These are phyloP conservation scores for Herpotrichia juniperi DNA, from an alignment of 2,329 filamentous ascomycete genomes.

Conservation along the genomic window DNA sequence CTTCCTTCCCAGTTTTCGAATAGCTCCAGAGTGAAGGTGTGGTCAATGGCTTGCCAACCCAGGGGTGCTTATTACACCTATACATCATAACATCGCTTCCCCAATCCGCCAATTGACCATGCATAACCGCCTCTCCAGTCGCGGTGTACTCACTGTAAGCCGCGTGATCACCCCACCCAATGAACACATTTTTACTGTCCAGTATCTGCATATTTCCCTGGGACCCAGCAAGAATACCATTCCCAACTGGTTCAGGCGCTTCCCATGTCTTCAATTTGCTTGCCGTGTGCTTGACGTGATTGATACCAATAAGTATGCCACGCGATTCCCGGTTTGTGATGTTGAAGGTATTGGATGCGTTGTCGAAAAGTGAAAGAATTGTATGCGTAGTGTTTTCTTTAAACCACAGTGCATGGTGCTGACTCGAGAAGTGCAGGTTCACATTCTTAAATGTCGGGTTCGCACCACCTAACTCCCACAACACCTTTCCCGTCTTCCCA, in stretches of 20 bases:
- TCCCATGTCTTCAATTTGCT: slow-evolving; percentile 55
- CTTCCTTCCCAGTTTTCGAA: slow-evolving; percentile 14
- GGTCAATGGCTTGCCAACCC: slow-evolving; percentile 48
- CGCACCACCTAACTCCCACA: slow-evolving; percentile 39
- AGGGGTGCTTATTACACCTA: slow-evolving; percentile 60
- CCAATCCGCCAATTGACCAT: slow-evolving; percentile 52
- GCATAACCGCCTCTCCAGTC: slow-evolving; percentile 60
- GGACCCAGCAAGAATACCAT: slow-evolving; percentile 56
- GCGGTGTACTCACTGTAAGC: slow-evolving; percentile 52
- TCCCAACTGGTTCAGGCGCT: slow-evolving; percentile 51
- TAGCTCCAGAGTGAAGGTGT: slow-evolving; percentile 14
- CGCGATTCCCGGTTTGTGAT: slow-evolving; percentile 31
- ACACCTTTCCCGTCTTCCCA: slow-evolving; percentile 14
- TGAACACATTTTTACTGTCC: slow-evolving; percentile 59
- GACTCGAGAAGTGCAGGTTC: slow-evolving; percentile 19
- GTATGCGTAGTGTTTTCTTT: slow-evolving; percentile 7
- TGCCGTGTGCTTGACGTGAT: slow-evolving; percentile 53
- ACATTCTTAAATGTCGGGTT: slow-evolving; percentile 48
- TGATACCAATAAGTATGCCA: slow-evolving; percentile 56
- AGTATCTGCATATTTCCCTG: slow-evolving; percentile 62
- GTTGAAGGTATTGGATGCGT: slow-evolving; percentile 28
- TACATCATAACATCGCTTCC: slow-evolving; percentile 56
- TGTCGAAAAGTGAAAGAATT: slow-evolving; percentile 46
- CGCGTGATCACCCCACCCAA: slow-evolving; percentile 61
- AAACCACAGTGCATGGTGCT: slow-evolving; percentile 9